Evolutionary conservation across 1,284 basidiomycete species (phyloP).

Genomic region (Coniferiporia sulphurascens): DNA sequence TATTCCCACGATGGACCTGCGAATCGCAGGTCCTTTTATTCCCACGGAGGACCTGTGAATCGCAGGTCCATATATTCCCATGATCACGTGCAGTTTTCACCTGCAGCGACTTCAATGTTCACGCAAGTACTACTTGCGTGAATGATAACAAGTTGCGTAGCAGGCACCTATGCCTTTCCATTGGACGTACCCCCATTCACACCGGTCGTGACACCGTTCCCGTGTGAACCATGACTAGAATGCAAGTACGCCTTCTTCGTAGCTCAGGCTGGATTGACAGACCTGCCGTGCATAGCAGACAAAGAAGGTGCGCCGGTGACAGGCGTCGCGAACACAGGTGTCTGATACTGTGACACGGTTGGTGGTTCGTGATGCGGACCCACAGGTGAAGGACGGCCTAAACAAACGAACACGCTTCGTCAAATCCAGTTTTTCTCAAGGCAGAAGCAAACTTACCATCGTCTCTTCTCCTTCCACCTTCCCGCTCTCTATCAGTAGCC

Average conservation of each 20-base stretch:
- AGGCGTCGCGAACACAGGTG: conserved; percentile 59
- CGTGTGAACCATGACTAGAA: neutral
- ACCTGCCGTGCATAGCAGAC: neutral
- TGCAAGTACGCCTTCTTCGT: neutral
- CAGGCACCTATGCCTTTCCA: conserved; percentile 4
- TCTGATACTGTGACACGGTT: too few relatives aligned
- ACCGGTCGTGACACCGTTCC: neutral
- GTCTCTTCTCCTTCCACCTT: neutral
- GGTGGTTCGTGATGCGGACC: too few relatives aligned
- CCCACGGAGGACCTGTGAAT: too few relatives aligned
- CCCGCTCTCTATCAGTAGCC: conserved; percentile 30
- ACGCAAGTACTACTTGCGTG: too few relatives aligned
- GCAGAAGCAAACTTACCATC: neutral
- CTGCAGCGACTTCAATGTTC: too few relatives aligned
- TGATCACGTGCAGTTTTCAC: too few relatives aligned
- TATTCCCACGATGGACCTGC: too few relatives aligned
- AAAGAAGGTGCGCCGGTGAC: neutral
- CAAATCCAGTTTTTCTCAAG: neutral
- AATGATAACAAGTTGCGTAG: conserved; percentile 15
- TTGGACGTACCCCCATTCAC: neutral
- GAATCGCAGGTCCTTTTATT: too few relatives aligned
- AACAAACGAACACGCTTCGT: neutral
- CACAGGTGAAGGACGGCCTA: neutral
- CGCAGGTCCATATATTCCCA: too few relatives aligned
- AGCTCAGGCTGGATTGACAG: neutral